These are phyloP conservation scores for Plenodomus lindquistii DNA, from an alignment of 2,329 filamentous ascomycete species.

Conservation along the genomic window DNA sequence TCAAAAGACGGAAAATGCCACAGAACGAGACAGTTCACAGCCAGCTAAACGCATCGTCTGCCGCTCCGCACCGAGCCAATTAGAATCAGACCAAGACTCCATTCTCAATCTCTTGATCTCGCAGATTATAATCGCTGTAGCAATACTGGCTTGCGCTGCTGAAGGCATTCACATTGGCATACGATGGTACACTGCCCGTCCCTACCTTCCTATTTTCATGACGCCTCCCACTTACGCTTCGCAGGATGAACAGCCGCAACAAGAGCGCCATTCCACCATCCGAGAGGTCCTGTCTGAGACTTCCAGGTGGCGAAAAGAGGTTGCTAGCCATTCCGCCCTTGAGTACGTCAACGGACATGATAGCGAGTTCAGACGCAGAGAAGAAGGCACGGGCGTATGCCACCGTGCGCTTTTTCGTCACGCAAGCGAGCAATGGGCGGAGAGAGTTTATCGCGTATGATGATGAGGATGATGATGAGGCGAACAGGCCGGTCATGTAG, in stretches of 20 bases:
- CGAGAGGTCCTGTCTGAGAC: conserved; percentile 13
- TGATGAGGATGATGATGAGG: conserved; percentile 39
- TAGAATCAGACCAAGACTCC: conserved; percentile 27
- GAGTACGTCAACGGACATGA: background rate
- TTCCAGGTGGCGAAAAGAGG: conserved; percentile 24
- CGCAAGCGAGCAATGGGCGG: conserved; percentile 18
- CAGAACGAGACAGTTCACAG: background rate
- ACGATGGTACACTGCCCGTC: conserved; percentile 18
- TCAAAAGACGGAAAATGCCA: conserved; percentile 2
- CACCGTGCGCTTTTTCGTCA: conserved; percentile 18
- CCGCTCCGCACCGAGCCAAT: conserved; percentile 19
- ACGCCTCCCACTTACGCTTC: background rate
- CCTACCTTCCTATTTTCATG: background rate
- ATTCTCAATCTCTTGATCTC: conserved; percentile 28
- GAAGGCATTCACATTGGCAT: conserved; percentile 28
- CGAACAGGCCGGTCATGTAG: conserved; percentile 39
- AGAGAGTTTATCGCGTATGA: conserved; percentile 32
- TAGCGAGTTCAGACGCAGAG: conserved; percentile 30
- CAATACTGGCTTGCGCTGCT: conserved; percentile 32
- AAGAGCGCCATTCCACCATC: background rate
- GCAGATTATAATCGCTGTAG: conserved; percentile 31
- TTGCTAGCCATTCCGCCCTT: conserved; percentile 24
- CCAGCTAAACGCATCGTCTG: conserved; percentile 25
- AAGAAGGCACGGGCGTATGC: conserved; percentile 31
- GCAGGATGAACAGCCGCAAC: conserved; percentile 5